Percentiles rank a stretch among this genome's conserved stretches.
Conservation (phyloP, 495 filamentous ascomycete genomes). For the Penicillium cataractarum region DNA sequence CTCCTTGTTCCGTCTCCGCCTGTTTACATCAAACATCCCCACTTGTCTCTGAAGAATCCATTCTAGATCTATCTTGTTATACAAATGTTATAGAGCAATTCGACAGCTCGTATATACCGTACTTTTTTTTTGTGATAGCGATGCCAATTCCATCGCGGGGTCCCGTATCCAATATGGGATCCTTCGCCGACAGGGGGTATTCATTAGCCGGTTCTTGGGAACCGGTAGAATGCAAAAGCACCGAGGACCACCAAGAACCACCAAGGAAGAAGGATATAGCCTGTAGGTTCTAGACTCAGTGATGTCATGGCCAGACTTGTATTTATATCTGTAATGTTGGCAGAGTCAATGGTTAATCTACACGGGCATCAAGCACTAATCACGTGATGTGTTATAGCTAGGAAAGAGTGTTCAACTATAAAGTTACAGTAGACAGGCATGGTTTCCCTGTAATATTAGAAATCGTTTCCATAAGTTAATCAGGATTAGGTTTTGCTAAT, state of each 20-base stretch:
- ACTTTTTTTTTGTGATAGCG: background rate
- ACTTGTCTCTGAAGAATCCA: background rate
- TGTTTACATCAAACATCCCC: background rate
- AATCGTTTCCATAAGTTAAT: background rate
- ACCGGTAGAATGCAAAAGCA: background rate
- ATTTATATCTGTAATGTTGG: background rate
- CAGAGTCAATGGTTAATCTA: background rate
- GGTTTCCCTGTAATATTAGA: too few relatives aligned
- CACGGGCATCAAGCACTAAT: background rate
- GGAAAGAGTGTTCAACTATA: too few relatives aligned
- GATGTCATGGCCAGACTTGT: background rate
- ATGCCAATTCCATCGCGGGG: background rate
- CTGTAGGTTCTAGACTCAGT: background rate
- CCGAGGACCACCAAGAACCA: too few relatives aligned
- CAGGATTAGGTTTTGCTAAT: too few relatives aligned
- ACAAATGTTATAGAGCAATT: background rate
- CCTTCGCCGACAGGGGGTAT: constrained; percentile 1
- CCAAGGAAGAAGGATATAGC: background rate
- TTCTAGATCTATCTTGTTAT: too few relatives aligned
- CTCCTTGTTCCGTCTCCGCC: background rate
- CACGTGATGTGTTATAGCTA: background rate
- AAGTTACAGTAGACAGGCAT: too few relatives aligned
- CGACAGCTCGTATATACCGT: background rate
- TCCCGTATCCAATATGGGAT: background rate
- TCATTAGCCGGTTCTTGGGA: background rate